Conservation (phyloP, 331 rosid genomes). For the Pyracantha coccinea region DNA sequence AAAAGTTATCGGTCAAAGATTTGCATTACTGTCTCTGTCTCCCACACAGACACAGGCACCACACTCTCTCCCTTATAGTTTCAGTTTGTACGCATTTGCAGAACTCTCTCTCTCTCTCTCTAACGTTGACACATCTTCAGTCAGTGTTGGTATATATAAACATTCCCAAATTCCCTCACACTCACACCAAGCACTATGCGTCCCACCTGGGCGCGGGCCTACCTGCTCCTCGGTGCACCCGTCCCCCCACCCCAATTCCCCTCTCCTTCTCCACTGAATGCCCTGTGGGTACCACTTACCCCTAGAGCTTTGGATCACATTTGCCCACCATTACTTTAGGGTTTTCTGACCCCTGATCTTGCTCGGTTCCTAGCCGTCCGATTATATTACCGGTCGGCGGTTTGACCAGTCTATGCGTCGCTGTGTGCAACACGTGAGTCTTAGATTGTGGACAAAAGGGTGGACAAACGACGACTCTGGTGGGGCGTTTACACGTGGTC, state of each 20-base stretch:
- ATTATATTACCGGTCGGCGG: constrained; percentile 22
- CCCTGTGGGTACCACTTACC: neutral
- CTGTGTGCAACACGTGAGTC: constrained; percentile 14
- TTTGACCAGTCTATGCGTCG: constrained; percentile 16
- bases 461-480: neutral
- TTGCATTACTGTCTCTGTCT: constrained; percentile 58
- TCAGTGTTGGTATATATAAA: constrained; percentile 7
- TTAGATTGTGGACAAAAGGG: neutral
- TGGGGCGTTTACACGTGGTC: constrained; percentile 22
- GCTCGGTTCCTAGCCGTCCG: constrained; percentile 21
- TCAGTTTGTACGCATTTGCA: neutral
- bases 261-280: constrained; percentile 4
- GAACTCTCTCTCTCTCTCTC: neutral
- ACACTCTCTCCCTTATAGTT: constrained; percentile 7
- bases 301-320: neutral
- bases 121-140: neutral
- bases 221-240: constrained; percentile 59
- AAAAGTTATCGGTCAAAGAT: constrained; percentile 86
- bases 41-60: constrained; percentile 43
- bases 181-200: constrained; percentile 40
- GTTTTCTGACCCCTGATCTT: neutral
- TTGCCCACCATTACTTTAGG: neutral
- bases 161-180: constrained; percentile 49
- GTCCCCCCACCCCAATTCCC: constrained; percentile 19
- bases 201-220: constrained; percentile 65